Evolutionary conservation across 192 early-diverging fungal genomes (phyloP).

Genomic region (Jimgerdemannia flammicorona): DNA sequence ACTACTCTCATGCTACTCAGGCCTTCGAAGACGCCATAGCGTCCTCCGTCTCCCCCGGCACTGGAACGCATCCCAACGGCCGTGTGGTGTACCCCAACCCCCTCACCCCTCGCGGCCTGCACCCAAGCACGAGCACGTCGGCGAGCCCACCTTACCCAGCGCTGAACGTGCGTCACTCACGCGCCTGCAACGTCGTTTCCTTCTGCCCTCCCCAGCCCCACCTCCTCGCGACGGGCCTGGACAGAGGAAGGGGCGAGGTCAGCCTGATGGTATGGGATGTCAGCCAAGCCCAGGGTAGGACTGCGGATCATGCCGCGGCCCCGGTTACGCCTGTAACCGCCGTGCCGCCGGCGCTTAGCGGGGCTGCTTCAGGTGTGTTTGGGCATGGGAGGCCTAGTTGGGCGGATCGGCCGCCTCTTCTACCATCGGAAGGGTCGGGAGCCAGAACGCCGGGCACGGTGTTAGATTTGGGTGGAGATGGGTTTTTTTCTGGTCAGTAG

Average conservation of each 20-base stretch:
- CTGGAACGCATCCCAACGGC: neutral
- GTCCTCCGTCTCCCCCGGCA: slow-evolving; percentile 12
- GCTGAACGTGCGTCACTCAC: slow-evolving; percentile 44
- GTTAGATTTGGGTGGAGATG: neutral
- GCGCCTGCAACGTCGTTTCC: slow-evolving; percentile 69
- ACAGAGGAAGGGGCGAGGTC: slow-evolving; percentile 70
- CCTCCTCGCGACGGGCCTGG: slow-evolving; percentile 64
- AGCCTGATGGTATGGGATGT: slow-evolving; percentile 77
- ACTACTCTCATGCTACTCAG: neutral
- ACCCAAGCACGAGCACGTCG: slow-evolving; percentile 11
- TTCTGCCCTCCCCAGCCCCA: slow-evolving; percentile 62
- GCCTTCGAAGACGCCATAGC: neutral
- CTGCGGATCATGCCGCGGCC: neutral
- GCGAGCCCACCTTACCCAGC: slow-evolving; percentile 31
- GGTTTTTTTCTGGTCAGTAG: neutral
- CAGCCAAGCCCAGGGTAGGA: slow-evolving; percentile 39
- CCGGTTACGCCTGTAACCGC: neutral
- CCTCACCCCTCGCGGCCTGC: slow-evolving; percentile 1
- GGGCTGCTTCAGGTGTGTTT: neutral
- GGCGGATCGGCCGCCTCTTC: neutral
- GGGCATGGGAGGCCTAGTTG: neutral
- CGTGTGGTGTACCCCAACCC: slow-evolving; percentile 5
- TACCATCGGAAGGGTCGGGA: neutral
- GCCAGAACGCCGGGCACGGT: neutral
- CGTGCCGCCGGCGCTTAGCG: neutral